These are phyloP conservation scores for Lecanicillium sp. DNA, from an alignment of 2,329 filamentous ascomycete genomes.

Conservation along the genomic window DNA sequence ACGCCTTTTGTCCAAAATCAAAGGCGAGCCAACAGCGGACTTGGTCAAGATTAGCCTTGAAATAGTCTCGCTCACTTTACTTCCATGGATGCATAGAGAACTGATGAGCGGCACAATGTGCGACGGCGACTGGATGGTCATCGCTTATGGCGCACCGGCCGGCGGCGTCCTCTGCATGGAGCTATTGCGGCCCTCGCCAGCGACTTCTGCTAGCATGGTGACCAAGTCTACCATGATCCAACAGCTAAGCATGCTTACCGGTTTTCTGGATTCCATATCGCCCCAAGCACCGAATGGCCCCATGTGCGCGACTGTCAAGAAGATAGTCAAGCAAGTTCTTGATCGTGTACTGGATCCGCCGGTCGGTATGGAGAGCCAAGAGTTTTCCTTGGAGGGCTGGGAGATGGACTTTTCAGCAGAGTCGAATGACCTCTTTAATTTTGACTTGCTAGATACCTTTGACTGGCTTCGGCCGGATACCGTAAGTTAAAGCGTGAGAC, in stretches of 20 bases:
- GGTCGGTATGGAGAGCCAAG: constrained; percentile 7
- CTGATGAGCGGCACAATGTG: constrained; percentile 27
- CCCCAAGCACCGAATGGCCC: constrained; percentile 37
- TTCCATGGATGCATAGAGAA: constrained; percentile 39
- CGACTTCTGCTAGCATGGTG: constrained; percentile 16
- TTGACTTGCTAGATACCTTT: constrained; percentile 40
- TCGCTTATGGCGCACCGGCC: constrained; percentile 38
- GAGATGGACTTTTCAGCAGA: constrained; percentile 20
- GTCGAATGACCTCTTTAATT: constrained; percentile 30
- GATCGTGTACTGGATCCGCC: constrained; percentile 35
- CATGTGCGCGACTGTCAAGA: constrained; percentile 33
- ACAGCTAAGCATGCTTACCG: constrained; percentile 39
- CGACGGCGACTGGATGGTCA: constrained; percentile 39
- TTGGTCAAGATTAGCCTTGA: constrained; percentile 35
- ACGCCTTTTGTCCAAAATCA: constrained; percentile 39
- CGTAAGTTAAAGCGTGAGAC: not conserved
- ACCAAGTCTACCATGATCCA: constrained; percentile 39
- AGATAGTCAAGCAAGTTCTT: constrained; percentile 39
- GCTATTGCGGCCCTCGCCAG: constrained; percentile 28
- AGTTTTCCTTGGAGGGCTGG: constrained; percentile 5
- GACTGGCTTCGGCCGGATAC: constrained; percentile 31
- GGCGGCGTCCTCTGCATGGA: constrained; percentile 40
- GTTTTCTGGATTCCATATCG: constrained; percentile 39
- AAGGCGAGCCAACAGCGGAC: constrained; percentile 24
- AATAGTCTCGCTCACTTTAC: constrained; percentile 34